Evolutionary conservation across 2,329 filamentous ascomycete species (phyloP).

Genomic region (Trichoderma pleuroti): DNA sequence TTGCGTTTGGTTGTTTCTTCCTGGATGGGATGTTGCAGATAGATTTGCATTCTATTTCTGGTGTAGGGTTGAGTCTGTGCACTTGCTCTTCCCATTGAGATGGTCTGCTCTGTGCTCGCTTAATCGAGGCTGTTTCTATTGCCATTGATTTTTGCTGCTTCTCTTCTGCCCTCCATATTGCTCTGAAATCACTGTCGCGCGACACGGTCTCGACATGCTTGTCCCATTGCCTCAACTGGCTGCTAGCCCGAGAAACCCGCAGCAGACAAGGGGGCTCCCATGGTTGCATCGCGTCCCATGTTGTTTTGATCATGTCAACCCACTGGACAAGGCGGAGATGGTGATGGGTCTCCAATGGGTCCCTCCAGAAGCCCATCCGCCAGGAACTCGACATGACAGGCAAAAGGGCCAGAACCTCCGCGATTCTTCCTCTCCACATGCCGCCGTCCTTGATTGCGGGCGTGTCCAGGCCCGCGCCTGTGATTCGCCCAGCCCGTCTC

Average conservation of each 20-base stretch:
- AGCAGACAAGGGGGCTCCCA: neutral
- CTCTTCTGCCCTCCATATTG: neutral
- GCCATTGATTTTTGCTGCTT: neutral
- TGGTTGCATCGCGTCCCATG: neutral
- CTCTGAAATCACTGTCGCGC: neutral
- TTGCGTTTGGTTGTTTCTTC: neutral
- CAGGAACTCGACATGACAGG: neutral
- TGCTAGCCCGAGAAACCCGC: neutral
- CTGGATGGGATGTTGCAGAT: neutral
- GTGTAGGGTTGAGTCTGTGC: neutral
- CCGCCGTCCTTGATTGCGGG: neutral
- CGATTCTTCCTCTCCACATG: neutral
- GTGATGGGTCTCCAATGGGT: neutral
- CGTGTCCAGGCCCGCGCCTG: neutral
- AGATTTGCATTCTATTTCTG: neutral
- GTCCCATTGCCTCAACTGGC: neutral
- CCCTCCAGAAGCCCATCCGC: neutral
- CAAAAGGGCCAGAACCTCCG: neutral
- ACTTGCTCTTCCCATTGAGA: neutral
- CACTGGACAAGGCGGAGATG: neutral
- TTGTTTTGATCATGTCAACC: neutral
- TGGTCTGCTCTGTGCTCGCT: neutral
- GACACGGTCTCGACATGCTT: neutral
- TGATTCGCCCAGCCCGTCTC: slow-evolving; percentile 15
- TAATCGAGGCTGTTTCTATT: neutral